Evolutionary conservation across 352 stramenopile species (phyloP), one percentile per base, ranked within the genome.

Genomic region (Globisporangium alternatum): DNA sequence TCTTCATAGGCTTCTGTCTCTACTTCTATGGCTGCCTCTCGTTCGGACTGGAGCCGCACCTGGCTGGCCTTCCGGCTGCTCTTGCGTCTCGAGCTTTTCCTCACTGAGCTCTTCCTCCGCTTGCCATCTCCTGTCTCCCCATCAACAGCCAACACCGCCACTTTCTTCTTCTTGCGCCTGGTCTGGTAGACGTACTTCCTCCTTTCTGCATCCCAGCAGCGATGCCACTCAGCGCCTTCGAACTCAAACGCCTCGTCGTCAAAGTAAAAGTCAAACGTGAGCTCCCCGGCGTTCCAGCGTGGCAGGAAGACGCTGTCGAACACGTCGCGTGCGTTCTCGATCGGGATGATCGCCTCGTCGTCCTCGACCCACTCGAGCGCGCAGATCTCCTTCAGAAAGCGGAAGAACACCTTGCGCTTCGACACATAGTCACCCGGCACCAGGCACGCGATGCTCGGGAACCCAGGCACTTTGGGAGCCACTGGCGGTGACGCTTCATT

Each of bases 241-340:
- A 77, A 74, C 33, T 72, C 61, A 33, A 87, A 87, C 12, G 45
- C 63, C 33, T 83, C 74, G 9, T 80, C 76, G 54, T 87, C 78
- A 64, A 80, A 85, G 53, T 83, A 85, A 54, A 83, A 85, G 30
- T 87, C 78, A 53, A 80, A 83, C 5, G 74, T 80, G 43, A 87
- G 53, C 35, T 76, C 37, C 0, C 78, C 78, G 13, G 54, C 56
- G 39, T 87, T 87, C 78, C 78, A 87, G 3, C 70, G 68, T 10
- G 76, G 74, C 9, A 87, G 51, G 47, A 87, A 87, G 15, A 78
- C 59, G 4, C 60, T 45, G 12, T 70, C 55, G 52, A 87, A 87
- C 8, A 85, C 68, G 1, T 76, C 62, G 66, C 78, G 72, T 8
- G 70, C 70, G 21, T 87, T 73, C 2, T 69, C 62, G 39, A 85